phyloP scores from a whole-genome alignment of 2,329 filamentous ascomycete genomes.

The Calonectria pteridis region DNA sequence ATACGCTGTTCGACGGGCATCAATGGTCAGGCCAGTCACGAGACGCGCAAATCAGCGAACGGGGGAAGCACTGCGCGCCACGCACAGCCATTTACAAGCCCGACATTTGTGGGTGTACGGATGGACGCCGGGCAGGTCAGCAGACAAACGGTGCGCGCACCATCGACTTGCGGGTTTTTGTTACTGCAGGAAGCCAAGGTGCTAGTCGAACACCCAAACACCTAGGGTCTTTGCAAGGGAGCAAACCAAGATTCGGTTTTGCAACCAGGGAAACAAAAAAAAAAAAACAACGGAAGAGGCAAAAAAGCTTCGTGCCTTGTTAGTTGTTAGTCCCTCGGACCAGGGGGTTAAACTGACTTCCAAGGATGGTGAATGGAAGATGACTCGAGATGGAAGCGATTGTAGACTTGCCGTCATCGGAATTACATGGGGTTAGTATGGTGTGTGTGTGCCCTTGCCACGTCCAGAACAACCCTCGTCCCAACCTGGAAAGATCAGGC shows the following conservation, averaged over 20 bases:
- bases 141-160: constrained; percentile 11
- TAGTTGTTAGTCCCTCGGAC: not conserved
- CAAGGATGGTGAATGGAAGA: constrained; percentile 9
- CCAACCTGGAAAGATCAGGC: constrained; percentile 34
- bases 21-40: not conserved
- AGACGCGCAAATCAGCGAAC: constrained; percentile 20
- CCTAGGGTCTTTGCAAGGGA: not conserved
- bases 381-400: constrained; percentile 24
- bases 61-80: constrained; percentile 10
- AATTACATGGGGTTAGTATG: constrained; percentile 27
- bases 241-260: not conserved
- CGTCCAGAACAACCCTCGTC: constrained; percentile 18
- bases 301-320: not conserved
- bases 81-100: constrained; percentile 22
- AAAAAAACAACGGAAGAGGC: not conserved
- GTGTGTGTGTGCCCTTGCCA: constrained; percentile 21
- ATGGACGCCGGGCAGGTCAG: constrained; percentile 13
- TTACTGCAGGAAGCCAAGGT: not conserved
- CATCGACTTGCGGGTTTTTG: constrained; percentile 1
- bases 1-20: not conserved
- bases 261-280: not conserved
- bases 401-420: constrained; percentile 37
- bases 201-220: not conserved
- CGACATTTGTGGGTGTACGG: constrained; percentile 13
- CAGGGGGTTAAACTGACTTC: not conserved